These are phyloP conservation scores for Hortaea sp. DNA, from an alignment of 2,329 filamentous ascomycete genomes.

Conservation along the genomic window DNA sequence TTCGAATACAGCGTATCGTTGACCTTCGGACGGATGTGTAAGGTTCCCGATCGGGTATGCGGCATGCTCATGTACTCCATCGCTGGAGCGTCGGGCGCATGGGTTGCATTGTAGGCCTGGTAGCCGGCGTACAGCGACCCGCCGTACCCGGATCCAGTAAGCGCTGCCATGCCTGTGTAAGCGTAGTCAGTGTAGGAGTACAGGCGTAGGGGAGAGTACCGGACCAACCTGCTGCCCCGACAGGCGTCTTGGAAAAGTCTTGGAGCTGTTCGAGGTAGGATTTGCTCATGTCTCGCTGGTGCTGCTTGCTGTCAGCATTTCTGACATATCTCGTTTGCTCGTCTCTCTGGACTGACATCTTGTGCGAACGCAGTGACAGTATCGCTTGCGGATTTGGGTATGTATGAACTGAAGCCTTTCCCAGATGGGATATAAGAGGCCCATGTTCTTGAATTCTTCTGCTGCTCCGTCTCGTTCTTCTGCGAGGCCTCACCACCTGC, in stretches of 20 bases:
- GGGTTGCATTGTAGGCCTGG: slow-evolving; percentile 33
- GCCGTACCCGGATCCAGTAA: slow-evolving; percentile 39
- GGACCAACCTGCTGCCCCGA: slow-evolving; percentile 34
- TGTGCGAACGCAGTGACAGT: slow-evolving; percentile 35
- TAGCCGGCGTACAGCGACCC: slow-evolving; percentile 40
- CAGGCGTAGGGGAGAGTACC: slow-evolving; percentile 6
- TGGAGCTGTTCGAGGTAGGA: slow-evolving; percentile 40
- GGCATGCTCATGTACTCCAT: slow-evolving; percentile 40
- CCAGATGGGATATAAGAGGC: slow-evolving; percentile 38
- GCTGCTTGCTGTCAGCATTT: slow-evolving; percentile 12
- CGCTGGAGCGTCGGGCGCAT: slow-evolving; percentile 23
- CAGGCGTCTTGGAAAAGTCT: slow-evolving; percentile 41
- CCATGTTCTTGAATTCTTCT: slow-evolving; percentile 33
- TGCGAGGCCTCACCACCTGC: slow-evolving; percentile 8
- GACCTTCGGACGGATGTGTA: slow-evolving; percentile 32
- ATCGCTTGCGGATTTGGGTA: slow-evolving; percentile 32
- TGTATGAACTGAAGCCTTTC: slow-evolving; percentile 38
- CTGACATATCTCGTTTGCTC: neutral
- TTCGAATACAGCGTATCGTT: slow-evolving; percentile 36
- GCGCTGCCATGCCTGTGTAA: slow-evolving; percentile 25
- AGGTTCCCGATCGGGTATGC: slow-evolving; percentile 33
- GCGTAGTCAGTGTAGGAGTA: slow-evolving; percentile 14
- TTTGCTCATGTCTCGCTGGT: slow-evolving; percentile 38
- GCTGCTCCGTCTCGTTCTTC: slow-evolving; percentile 21
- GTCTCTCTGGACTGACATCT: slow-evolving; percentile 17